Conservation (phyloP, 2,329 filamentous ascomycete species). For the Emericellopsis atlantica region DNA sequence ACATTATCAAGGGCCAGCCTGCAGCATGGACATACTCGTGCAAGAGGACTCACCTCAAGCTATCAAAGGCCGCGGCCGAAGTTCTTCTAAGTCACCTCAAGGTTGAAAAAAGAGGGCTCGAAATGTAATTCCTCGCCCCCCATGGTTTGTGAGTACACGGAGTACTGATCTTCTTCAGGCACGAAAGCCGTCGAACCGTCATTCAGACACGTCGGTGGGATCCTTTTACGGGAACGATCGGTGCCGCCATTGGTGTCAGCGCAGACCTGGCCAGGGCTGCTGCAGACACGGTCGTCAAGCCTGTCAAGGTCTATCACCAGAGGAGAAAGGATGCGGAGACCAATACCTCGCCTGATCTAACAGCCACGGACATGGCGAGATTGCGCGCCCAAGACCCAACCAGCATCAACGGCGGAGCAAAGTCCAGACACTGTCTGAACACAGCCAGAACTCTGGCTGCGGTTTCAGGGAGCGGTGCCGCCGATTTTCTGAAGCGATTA, state of each 20-base stretch:
- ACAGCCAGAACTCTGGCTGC: background rate
- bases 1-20: constrained; percentile 26
- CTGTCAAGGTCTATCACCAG: background rate
- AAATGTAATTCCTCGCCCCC: constrained; percentile 28
- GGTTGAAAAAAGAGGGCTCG: background rate
- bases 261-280: background rate
- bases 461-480: background rate
- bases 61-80: constrained; percentile 1
- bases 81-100: background rate
- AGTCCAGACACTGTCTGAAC: background rate
- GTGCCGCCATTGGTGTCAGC: background rate
- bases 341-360: background rate
- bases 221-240: constrained; percentile 12
- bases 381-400: too few relatives aligned
- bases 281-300: constrained; percentile 2
- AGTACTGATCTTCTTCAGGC: background rate
- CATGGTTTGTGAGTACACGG: background rate
- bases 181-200: constrained; percentile 6
- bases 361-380: too few relatives aligned
- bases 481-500: background rate
- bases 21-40: constrained; percentile 19
- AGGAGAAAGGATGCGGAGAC: background rate
- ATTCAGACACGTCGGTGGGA: constrained; percentile 21
- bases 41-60: background rate
- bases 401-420: background rate